Evolutionary conservation across 495 filamentous ascomycete genomes (phyloP), one percentile per base, ranked within the genome.

Genomic region (Penicillium daleae): DNA sequence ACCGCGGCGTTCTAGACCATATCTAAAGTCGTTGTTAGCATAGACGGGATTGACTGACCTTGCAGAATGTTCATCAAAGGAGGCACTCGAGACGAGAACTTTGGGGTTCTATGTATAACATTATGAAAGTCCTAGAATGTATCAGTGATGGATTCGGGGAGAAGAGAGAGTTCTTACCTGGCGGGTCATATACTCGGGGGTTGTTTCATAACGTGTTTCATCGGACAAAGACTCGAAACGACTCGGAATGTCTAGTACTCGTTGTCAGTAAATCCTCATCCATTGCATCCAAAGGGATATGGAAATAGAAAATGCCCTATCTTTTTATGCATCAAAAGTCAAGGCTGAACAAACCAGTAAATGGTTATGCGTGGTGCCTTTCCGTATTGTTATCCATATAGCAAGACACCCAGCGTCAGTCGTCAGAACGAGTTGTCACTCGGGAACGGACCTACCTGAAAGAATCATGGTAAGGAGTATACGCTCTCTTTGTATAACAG

Each of bases 211-310:
- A 2, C 4, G 24, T 21, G 32, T 56, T 37, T 56, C 54, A 42
- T 56, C 35, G 33, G n/a, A 42, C 35, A 42, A 56, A 15, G 54
- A 42, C 54, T 56, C 37, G 54, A 17, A 27, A 5, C 17, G 54
- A 42, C 54, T 56, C 37, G 54, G 26, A 27, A 5, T n/a, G 17
- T 19, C 24, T 56, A 24, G 10, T n/a, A 31, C 35, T 56, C 42
- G 42, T n/a, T 33, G 54, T 40, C 12, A 56, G 51, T 35, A 5
- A 21, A 35, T 2, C 27, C 1, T 29, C 13, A 33, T 27, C 26
- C 2, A 52, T 9, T 3, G 9, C 10, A 13, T 19, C 22, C 12
- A 35, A 31, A 54, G 29, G 13, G 4, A 6, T 0, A 35, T 32
- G 4, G 15, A 6, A 22, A 35, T 33, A 19, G 24, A 52, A 19